A percentile compares a stretch with the other conserved stretches of the same genome.
phyloP scores from a whole-genome alignment of 140 eudicot genomes.

The Stevia rebaudiana region DNA sequence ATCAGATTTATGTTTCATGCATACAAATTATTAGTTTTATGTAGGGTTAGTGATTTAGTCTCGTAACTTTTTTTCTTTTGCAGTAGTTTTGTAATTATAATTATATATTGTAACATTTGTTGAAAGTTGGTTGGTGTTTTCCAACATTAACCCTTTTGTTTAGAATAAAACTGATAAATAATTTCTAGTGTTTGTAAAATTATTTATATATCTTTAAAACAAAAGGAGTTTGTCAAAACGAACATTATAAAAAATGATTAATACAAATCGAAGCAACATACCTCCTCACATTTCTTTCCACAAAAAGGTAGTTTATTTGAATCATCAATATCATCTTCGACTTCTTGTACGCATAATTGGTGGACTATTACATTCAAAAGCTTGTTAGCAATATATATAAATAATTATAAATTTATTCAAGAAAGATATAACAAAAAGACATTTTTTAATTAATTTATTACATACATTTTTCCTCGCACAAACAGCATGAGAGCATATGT shows the following conservation, averaged over 20 bases:
- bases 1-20: constrained; percentile 15
- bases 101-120: neutral
- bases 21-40: neutral
- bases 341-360: constrained; percentile 37
- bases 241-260: neutral
- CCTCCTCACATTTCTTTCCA: constrained; percentile 77
- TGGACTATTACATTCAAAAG: constrained; percentile 53
- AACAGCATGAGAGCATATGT: constrained; percentile 46
- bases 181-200: too few species aligned
- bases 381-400: neutral
- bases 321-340: constrained; percentile 26
- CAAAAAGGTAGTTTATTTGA: constrained; percentile 40
- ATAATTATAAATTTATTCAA: constrained; percentile 5
- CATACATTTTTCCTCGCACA: constrained; percentile 89
- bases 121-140: neutral
- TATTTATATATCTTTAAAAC: neutral
- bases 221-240: neutral
- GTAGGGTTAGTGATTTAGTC: neutral
- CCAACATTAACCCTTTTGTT: neutral
- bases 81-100: neutral
- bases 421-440: neutral
- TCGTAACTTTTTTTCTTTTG: too few species aligned
- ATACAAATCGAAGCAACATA: constrained; percentile 19
- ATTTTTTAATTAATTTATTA: constrained; percentile 3
- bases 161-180: too few species aligned